Percentiles rank a stretch among this genome's conserved stretches.
Conservation (phyloP, 805 yeast species). For the Torulaspora franciscae region DNA sequence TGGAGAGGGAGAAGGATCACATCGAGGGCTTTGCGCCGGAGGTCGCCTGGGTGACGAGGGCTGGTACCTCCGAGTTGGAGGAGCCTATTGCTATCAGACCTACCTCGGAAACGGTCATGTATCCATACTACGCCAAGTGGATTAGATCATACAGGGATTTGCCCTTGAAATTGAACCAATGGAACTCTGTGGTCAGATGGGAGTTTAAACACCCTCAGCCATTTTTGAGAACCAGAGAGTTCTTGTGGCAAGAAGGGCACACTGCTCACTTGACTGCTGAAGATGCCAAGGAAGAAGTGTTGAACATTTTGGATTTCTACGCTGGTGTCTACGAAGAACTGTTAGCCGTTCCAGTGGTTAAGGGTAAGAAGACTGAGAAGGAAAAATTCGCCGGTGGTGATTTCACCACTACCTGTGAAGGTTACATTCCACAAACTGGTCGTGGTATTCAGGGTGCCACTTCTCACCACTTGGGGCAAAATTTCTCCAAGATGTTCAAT, state of each 20-base stretch:
- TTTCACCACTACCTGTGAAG: conserved; percentile 93
- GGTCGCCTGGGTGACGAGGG: conserved; percentile 99
- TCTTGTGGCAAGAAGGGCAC: conserved; percentile 99
- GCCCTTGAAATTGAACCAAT: conserved; percentile 93
- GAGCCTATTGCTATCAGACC: conserved; percentile 99
- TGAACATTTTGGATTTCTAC: conserved; percentile 80
- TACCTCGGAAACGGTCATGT: conserved; percentile 99
- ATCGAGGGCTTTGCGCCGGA: conserved; percentile 99
- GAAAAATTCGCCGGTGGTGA: conserved; percentile 98
- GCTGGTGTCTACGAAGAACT: conserved; percentile 81
- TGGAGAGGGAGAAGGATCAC: conserved; percentile 97
- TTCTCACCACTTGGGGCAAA: conserved; percentile 95
- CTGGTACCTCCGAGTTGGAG: conserved; percentile 89
- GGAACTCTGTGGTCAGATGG: conserved; percentile 99
- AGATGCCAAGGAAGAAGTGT: conserved; percentile 79
- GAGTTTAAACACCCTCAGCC: conserved; percentile 99
- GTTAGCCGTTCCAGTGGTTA: conserved; percentile 94
- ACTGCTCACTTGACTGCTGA: conserved; percentile 87
- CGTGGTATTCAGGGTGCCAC: conserved; percentile 99
- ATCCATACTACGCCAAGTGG: conserved; percentile 99
- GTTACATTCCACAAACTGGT: conserved; percentile 96
- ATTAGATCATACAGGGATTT: conserved; percentile 96
- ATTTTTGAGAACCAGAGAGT: conserved; percentile 96
- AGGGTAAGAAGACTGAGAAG: conserved; percentile 93
- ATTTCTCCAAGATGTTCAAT: conserved; percentile 97